Percentiles rank a stretch among this genome's conserved stretches.
Conservation (phyloP, 1,284 basidiomycete species). For the Sporisorium exsertum region DNA sequence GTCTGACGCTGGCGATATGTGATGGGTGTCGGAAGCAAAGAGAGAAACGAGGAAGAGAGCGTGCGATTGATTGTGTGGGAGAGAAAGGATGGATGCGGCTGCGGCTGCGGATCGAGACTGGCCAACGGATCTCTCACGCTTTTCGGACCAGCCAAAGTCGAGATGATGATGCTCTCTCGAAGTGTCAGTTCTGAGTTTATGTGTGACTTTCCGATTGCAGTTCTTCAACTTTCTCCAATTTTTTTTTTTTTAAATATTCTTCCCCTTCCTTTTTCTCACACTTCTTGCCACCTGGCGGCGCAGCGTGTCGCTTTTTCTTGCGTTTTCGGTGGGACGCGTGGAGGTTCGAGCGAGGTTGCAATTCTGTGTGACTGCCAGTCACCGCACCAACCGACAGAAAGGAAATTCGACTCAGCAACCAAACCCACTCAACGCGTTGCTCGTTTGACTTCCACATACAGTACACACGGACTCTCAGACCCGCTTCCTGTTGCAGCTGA, state of each 20-base stretch:
- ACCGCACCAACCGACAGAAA: background rate
- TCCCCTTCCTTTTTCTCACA: too few species aligned
- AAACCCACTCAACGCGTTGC: slow-evolving; percentile 8
- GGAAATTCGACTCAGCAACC: background rate
- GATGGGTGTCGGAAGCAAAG: background rate
- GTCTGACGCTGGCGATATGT: background rate
- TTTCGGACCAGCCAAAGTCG: background rate
- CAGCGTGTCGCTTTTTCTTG: background rate
- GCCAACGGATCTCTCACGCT: background rate
- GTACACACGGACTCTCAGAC: too few species aligned
- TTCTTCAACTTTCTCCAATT: background rate
- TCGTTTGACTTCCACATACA: background rate
- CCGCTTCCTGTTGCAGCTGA: background rate
- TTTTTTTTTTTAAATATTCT: background rate
- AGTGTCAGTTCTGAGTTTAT: background rate
- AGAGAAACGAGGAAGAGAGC: background rate
- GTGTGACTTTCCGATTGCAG: background rate
- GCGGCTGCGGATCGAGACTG: background rate
- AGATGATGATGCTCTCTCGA: background rate
- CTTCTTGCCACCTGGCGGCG: slow-evolving; percentile 3
- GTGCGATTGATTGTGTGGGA: slow-evolving; percentile 5
- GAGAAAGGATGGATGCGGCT: background rate
- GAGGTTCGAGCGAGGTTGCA: slow-evolving; percentile 1
- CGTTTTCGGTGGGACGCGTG: background rate
- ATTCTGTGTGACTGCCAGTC: background rate